A percentile compares a stretch with the other conserved stretches of the same genome.
These are phyloP conservation scores for Scheffersomyces coipomensis DNA, from an alignment of 805 yeast species.

Conservation along the genomic window DNA sequence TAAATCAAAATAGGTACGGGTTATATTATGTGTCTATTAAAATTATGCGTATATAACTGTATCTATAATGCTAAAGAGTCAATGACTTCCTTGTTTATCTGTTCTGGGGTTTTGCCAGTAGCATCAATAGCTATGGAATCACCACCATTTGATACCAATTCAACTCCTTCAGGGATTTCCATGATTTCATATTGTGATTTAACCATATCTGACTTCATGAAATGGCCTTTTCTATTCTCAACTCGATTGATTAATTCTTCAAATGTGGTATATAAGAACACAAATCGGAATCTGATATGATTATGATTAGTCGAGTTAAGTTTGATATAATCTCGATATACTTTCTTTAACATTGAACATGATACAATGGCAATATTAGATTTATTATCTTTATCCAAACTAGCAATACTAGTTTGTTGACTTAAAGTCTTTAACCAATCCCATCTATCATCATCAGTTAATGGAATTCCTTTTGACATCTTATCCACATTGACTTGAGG, in stretches of 20 bases:
- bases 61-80: neutral
- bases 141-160: constrained; percentile 37
- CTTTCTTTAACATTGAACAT: constrained; percentile 80
- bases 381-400: constrained; percentile 21
- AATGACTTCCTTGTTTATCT: constrained; percentile 20
- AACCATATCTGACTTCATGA: constrained; percentile 85
- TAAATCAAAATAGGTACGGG: no score
- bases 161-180: constrained; percentile 60
- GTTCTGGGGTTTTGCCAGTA: constrained; percentile 25
- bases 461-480: constrained; percentile 78
- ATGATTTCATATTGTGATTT: constrained; percentile 71
- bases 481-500: constrained; percentile 70
- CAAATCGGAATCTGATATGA: constrained; percentile 48
- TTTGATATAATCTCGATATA: constrained; percentile 66
- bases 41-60: no score
- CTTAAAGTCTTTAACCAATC: constrained; percentile 73
- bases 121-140: constrained; percentile 33
- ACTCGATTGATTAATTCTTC: constrained; percentile 65
- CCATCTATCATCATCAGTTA: constrained; percentile 90
- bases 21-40: no score
- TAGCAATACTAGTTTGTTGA: constrained; percentile 33
- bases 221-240: constrained; percentile 67
- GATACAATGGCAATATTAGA: constrained; percentile 53
- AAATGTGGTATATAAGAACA: constrained; percentile 65
- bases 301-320: constrained; percentile 22